Percentiles rank a stretch among this genome's conserved stretches.
Conservation (phyloP, 2,329 filamentous ascomycete species). For the Claviceps sp. region DNA sequence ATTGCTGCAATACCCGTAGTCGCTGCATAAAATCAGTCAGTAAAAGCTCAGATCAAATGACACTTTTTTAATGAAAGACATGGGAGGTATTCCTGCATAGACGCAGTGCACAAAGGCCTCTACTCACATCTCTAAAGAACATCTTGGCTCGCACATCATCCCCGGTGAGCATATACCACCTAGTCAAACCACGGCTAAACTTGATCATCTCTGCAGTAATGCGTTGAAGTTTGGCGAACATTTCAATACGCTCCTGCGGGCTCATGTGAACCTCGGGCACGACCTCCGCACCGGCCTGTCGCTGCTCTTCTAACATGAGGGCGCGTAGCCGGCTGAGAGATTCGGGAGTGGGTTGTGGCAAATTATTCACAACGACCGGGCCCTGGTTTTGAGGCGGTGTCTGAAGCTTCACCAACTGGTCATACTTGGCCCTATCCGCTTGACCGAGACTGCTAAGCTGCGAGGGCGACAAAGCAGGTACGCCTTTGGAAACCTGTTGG, state of each 20-base stretch:
- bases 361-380: constrained; percentile 6
- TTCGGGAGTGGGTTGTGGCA: constrained; percentile 11
- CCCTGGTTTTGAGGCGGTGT: constrained; percentile 12
- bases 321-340: constrained; percentile 20
- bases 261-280: constrained; percentile 34
- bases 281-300: constrained; percentile 23
- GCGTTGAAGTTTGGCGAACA: constrained; percentile 27
- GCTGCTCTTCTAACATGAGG: constrained; percentile 28
- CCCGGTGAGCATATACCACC: constrained; percentile 34
- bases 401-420: constrained; percentile 22
- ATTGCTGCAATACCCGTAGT: constrained; percentile 39
- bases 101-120: not conserved
- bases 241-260: constrained; percentile 29
- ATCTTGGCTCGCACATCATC: constrained; percentile 36
- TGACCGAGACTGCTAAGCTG: constrained; percentile 27
- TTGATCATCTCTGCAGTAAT: constrained; percentile 29
- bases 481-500: constrained; percentile 11
- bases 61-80: not conserved
- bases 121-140: constrained; percentile 40
- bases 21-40: constrained; percentile 25
- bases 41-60: not conserved
- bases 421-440: constrained; percentile 32
- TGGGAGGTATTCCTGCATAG: not conserved
- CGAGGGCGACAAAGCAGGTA: constrained; percentile 15
- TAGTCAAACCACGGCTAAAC: constrained; percentile 29